Percentiles rank a stretch among this genome's conserved stretches.
phyloP scores from a whole-genome alignment of 352 stramenopile species.

The Bremia lactucae region DNA sequence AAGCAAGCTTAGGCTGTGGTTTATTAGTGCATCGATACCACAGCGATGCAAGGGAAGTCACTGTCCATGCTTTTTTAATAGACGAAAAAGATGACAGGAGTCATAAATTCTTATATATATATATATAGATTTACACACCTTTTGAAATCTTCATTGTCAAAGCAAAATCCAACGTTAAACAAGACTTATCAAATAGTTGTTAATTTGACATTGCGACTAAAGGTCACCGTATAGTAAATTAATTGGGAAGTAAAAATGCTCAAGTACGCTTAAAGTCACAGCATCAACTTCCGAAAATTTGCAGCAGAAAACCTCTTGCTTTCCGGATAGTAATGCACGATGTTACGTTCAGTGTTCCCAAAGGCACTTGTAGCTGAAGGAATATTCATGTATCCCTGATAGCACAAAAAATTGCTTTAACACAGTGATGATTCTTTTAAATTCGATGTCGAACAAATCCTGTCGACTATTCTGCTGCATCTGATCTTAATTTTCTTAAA shows the following conservation, averaged over 20 bases:
- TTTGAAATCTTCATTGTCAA: slow-evolving; percentile 2
- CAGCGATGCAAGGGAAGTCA: slow-evolving; percentile 1
- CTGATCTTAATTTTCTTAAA: slow-evolving; percentile 36
- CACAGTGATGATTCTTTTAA: slow-evolving; percentile 59
- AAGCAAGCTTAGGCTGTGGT: slow-evolving; percentile 6
- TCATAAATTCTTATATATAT: slow-evolving; percentile 14
- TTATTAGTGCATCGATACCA: slow-evolving; percentile 6
- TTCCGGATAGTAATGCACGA: slow-evolving; percentile 60
- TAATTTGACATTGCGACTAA: slow-evolving; percentile 50
- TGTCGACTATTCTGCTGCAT: slow-evolving; percentile 57
- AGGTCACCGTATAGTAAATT: slow-evolving; percentile 67
- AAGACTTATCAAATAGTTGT: too few relatives aligned
- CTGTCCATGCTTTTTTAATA: slow-evolving; percentile 22
- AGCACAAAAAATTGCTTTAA: slow-evolving; percentile 42
- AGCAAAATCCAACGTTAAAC: neutral
- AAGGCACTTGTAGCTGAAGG: slow-evolving; percentile 31
- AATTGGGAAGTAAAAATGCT: slow-evolving; percentile 66
- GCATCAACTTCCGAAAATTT: slow-evolving; percentile 53
- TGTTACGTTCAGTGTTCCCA: slow-evolving; percentile 65
- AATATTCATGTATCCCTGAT: slow-evolving; percentile 34
- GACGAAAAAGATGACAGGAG: slow-evolving; percentile 7
- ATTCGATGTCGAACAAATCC: slow-evolving; percentile 53
- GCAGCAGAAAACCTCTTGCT: slow-evolving; percentile 46
- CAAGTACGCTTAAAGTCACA: slow-evolving; percentile 40
- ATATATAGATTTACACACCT: slow-evolving; percentile 5